Base-by-base conservation (phyloP, 106 monocot species). In the Agapanthus africanus region DNA sequence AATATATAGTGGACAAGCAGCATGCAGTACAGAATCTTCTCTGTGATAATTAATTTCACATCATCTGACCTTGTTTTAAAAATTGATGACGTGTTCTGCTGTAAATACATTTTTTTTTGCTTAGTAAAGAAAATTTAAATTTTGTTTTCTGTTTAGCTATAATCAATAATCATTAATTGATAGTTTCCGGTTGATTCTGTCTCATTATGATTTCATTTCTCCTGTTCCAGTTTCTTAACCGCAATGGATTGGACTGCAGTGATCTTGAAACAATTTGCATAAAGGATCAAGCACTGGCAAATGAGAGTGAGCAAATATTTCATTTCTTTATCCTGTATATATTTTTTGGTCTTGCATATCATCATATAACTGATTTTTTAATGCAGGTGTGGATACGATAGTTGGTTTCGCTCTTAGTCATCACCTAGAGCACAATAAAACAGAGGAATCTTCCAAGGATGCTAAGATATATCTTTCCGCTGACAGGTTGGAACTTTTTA, bases 371-470 rank as follows among this genome's bases (percentile, higher is more conserved):
- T 36, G 11, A 23, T 50, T n/a, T 46, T 44, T 15, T 54, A 37
- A 37, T 69, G 38, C 72, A 95, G 95, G 83, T 71, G 82, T 95
- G 42, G 95, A 95, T 73, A 95, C 84, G 76, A 84, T 95, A 40
- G 80, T 91, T 76, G 95, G 95, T 75, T 95, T 88, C 72, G 85
- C 91, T 74, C 66, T 95, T 33, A 86, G 88, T 79, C 80, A 95
- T 73, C 84, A 95, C 62, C 76, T 91, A 34, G 82, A 77, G 83
- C 70, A 76, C 56, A 42, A 72, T 22, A 78, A 14, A 60, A 21
- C 7, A 22, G 73, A 77, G 33, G 36, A 72, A 56, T 37, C 65
- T 75, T 26, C 37, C 3, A 80, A 76, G 50, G 84, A 91, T 74
- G 65, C 67, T 44, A 91, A 82, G 67, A 73, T 95, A 57, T 62